Conservation (phyloP, 108 stramenopile genomes). For the Skeletonema tropicum region DNA sequence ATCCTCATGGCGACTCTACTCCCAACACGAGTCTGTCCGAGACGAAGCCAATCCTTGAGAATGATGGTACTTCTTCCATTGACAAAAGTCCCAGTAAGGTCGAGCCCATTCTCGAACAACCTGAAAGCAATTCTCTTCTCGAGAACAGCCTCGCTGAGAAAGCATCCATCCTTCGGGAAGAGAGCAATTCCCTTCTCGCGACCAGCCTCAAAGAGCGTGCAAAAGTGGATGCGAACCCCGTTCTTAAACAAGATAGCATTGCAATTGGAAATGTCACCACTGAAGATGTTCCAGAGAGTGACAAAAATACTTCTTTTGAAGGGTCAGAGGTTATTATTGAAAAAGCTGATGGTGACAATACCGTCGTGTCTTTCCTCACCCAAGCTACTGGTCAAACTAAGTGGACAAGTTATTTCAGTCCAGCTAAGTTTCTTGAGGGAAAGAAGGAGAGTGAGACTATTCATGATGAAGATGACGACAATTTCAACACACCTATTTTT, state of each 20-base stretch:
- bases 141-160: background rate
- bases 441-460: too few relatives aligned
- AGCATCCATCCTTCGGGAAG: background rate
- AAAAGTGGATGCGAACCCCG: background rate
- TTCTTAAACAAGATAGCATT: background rate
- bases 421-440: too few relatives aligned
- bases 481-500: too few relatives aligned
- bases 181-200: background rate
- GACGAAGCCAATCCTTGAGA: background rate
- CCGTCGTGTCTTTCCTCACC: too few relatives aligned
- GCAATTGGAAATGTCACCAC: background rate
- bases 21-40: background rate
- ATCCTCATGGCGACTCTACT: background rate
- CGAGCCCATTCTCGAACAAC: background rate
- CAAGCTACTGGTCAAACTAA: too few relatives aligned
- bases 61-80: background rate
- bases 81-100: background rate
- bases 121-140: background rate
- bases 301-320: background rate
- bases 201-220: background rate
- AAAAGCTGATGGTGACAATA: too few relatives aligned
- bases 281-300: background rate
- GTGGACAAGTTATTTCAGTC: too few relatives aligned
- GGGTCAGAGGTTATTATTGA: background rate
- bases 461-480: too few relatives aligned